A percentile compares a stretch with the other conserved stretches of the same genome.
These are phyloP conservation scores for Gnomoniopsis smithogilvyi DNA, from an alignment of 2,329 filamentous ascomycete genomes.

Conservation along the genomic window DNA sequence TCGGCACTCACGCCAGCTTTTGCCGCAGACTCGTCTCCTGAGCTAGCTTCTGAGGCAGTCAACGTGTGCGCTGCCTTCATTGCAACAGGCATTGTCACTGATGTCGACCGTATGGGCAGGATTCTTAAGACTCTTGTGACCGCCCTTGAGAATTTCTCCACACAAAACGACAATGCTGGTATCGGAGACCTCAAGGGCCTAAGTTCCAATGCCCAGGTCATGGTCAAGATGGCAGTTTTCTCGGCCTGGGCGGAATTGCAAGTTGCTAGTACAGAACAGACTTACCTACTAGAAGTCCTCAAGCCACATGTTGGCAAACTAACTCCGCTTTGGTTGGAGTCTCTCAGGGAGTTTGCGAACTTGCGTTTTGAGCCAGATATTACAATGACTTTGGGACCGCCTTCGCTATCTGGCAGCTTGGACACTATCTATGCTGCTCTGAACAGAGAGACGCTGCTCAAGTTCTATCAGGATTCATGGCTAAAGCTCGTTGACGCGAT, in stretches of 20 bases:
- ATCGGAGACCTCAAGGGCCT: conserved; percentile 92
- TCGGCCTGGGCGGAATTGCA: conserved; percentile 97
- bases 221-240: conserved; percentile 97
- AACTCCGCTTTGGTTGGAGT: conserved; percentile 91
- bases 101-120: conserved; percentile 97
- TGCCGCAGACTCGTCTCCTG: conserved; percentile 90
- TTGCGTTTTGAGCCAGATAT: conserved; percentile 93
- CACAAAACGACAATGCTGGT: conserved; percentile 73
- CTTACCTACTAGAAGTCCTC: conserved; percentile 82
- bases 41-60: conserved; percentile 91
- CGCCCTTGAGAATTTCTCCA: conserved; percentile 88
- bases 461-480: conserved; percentile 98
- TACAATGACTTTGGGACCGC: conserved; percentile 80
- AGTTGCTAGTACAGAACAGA: conserved; percentile 89
- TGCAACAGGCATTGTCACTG: conserved; percentile 93
- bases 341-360: conserved; percentile 87
- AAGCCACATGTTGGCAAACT: conserved; percentile 86
- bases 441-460: conserved; percentile 87
- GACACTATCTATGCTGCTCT: conserved; percentile 94
- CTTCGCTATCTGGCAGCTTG: conserved; percentile 77
- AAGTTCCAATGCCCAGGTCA: conserved; percentile 93
- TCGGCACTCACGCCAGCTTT: conserved; percentile 96
- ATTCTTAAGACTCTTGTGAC: conserved; percentile 92
- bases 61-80: conserved; percentile 99
- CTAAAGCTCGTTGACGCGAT: conserved; percentile 95